phyloP scores from a whole-genome alignment of 1,139 yeast species.

The Candida sp. region DNA sequence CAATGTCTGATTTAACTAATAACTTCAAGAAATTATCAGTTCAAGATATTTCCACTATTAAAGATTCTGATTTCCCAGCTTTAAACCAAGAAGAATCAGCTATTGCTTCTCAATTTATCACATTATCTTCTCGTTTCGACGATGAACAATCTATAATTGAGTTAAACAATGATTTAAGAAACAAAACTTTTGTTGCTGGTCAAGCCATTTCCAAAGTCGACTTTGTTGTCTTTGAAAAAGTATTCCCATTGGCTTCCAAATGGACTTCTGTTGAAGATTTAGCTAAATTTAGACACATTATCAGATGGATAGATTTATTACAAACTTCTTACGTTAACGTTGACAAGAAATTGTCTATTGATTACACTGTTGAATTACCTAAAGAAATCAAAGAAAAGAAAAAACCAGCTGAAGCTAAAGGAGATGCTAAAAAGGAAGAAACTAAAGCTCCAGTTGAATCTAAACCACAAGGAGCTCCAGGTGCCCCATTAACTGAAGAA shows the following conservation, averaged over 20 bases:
- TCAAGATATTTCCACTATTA: conserved; percentile 24
- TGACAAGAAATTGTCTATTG: conserved; percentile 52
- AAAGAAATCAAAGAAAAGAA: conserved; percentile 49
- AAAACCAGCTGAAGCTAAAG: conserved; percentile 34
- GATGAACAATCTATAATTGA: conserved; percentile 47
- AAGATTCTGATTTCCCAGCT: conserved; percentile 28
- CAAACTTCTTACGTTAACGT: conserved; percentile 64
- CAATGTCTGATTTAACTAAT: conserved; percentile 42
- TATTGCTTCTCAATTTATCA: conserved; percentile 76
- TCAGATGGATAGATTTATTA: conserved; percentile 88
- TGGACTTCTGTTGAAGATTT: conserved; percentile 56
- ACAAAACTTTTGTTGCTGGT: conserved; percentile 69
- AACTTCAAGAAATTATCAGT: conserved; percentile 40
- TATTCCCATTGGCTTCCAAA: conserved; percentile 54
- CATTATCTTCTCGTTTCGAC: conserved; percentile 58
- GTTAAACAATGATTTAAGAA: conserved; percentile 68
- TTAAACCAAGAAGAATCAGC: conserved; percentile 58
- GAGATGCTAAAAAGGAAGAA: conserved; percentile 14
- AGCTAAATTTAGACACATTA: conserved; percentile 67
- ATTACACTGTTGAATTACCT: conserved; percentile 63
- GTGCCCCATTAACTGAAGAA: conserved; percentile 44
- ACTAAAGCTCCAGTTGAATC: conserved; percentile 10
- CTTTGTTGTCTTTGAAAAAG: conserved; percentile 61
- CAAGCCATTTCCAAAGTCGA: conserved; percentile 65
- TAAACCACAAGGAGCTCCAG: conserved; percentile 26